Evolutionary conservation across 805 yeast genomes (phyloP).

Genomic region (Kazachstania martiniae): DNA sequence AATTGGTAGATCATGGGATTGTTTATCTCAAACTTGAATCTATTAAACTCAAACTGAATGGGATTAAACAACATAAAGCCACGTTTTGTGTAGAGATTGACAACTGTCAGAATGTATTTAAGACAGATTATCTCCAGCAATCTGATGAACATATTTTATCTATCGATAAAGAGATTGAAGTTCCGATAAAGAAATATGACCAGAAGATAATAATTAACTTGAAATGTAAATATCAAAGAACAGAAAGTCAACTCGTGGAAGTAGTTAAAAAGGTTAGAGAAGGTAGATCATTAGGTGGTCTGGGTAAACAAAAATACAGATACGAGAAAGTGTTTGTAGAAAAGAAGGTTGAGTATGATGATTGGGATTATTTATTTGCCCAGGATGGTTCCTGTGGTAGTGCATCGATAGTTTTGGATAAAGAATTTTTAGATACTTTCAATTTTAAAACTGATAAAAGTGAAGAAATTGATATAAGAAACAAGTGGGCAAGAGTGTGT

Average conservation of each 20-base stretch:
- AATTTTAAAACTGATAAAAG: constrained; percentile 6
- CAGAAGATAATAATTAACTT: constrained; percentile 62
- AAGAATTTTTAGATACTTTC: constrained; percentile 8
- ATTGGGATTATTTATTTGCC: constrained; percentile 58
- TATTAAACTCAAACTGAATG: constrained; percentile 39
- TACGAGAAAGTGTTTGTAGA: constrained; percentile 38
- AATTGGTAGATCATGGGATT: constrained; percentile 32
- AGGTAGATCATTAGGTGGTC: constrained; percentile 23
- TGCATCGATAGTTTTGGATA: constrained; percentile 41
- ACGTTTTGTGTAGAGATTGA: constrained; percentile 47
- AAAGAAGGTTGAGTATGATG: constrained; percentile 39
- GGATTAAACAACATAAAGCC: constrained; percentile 34
- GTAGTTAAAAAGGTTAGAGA: constrained; percentile 47
- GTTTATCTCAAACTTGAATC: constrained; percentile 42
- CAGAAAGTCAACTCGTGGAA: constrained; percentile 42
- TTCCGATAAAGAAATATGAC: constrained; percentile 22
- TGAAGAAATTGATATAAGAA: constrained; percentile 27
- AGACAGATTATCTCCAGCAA: constrained; percentile 41
- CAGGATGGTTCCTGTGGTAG: constrained; percentile 85
- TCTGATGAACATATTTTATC: constrained; percentile 21
- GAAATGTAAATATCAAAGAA: constrained; percentile 47
- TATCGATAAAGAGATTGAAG: constrained; percentile 70
- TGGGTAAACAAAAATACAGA: constrained; percentile 28
- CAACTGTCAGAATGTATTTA: constrained; percentile 71
- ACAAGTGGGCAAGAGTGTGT: constrained; percentile 57